Conservation (phyloP, 179 eudicot genomes). For the Monotropa hypopitys region DNA sequence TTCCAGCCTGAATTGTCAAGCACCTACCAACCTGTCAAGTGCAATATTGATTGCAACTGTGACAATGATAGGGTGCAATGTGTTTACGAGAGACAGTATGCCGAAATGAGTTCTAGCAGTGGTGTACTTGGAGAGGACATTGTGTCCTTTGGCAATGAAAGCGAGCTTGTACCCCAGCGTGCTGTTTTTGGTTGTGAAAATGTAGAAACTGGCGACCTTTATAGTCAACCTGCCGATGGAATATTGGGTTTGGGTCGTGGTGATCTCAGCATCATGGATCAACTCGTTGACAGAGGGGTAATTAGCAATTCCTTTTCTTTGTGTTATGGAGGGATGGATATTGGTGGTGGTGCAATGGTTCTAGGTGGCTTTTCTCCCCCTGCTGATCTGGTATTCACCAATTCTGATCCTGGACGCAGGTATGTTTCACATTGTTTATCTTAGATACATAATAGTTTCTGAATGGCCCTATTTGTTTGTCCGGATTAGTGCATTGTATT, state of each 20-base stretch:
- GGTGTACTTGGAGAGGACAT: constrained; percentile 86
- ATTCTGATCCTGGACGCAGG: constrained; percentile 86
- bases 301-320: constrained; percentile 77
- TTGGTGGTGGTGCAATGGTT: constrained; percentile 97
- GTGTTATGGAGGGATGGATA: constrained; percentile 93
- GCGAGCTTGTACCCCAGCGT: constrained; percentile 75
- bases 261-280: constrained; percentile 83
- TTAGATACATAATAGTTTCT: constrained; percentile 6
- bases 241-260: constrained; percentile 95
- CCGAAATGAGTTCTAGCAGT: constrained; percentile 97
- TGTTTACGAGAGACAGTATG: constrained; percentile 79
- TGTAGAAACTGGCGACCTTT: constrained; percentile 86
- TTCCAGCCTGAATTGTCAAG: constrained; percentile 70
- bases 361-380: constrained; percentile 78
- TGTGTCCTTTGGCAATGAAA: constrained; percentile 78
- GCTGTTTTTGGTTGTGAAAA: constrained; percentile 92
- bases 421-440: constrained; percentile 29
- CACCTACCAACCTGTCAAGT: constrained; percentile 68
- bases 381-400: constrained; percentile 56
- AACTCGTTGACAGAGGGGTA: constrained; percentile 69
- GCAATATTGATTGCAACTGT: constrained; percentile 73
- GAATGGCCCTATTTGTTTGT: background rate
- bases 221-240: constrained; percentile 94
- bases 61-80: constrained; percentile 50
- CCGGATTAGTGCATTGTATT: background rate